phyloP scores from a whole-genome alignment of 495 filamentous ascomycete genomes.

The Aspergillus nidulans region DNA sequence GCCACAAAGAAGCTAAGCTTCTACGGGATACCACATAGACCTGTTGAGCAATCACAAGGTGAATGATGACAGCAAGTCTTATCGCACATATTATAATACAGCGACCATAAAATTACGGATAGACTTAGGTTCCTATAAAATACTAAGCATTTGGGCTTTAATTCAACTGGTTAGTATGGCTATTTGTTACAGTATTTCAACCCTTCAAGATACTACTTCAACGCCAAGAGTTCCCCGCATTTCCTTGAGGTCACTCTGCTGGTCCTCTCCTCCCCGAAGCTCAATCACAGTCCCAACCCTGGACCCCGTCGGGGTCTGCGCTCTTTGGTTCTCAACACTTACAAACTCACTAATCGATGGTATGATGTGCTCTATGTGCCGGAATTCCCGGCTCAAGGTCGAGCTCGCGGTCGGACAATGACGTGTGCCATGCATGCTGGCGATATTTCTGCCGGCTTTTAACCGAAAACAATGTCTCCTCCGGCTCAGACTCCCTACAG shows the following conservation, averaged over 20 bases:
- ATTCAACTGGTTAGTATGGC: too few species aligned
- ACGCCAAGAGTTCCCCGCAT: neutral
- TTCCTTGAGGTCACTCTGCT: too few species aligned
- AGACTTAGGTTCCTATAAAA: too few species aligned
- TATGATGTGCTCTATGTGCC: neutral
- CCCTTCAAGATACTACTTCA: neutral
- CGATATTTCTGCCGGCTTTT: neutral
- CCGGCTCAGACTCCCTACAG: neutral
- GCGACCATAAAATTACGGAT: too few species aligned
- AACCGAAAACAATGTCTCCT: neutral
- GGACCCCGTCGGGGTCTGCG: too few species aligned
- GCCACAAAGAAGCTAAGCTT: neutral
- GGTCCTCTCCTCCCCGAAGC: too few species aligned
- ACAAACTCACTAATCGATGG: too few species aligned
- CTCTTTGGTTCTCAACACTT: neutral
- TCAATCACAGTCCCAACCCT: too few species aligned
- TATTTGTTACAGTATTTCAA: too few species aligned
- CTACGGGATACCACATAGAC: neutral
- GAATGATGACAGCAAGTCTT: too few species aligned
- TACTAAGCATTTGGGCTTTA: too few species aligned
- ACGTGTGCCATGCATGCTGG: neutral
- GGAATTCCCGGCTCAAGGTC: neutral
- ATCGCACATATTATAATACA: too few species aligned
- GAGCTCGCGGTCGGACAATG: neutral
- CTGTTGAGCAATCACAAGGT: neutral